Evolutionary conservation across 2,329 filamentous ascomycete species (phyloP).

Genomic region (Venturia aucupariae): DNA sequence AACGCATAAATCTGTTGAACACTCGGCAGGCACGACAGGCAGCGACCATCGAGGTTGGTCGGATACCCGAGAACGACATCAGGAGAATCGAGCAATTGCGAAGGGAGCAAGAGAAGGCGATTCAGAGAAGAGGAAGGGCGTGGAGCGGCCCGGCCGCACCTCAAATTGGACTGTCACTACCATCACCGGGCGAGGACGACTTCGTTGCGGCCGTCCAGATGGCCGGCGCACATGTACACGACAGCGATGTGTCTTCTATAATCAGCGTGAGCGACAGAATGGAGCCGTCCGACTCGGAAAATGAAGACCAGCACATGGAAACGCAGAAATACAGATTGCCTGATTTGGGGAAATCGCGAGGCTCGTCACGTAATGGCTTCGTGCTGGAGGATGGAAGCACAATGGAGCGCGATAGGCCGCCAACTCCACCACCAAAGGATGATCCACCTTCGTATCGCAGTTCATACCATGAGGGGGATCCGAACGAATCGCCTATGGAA

Average conservation of each 20-base stretch:
- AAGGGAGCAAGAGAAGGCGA: slow-evolving; percentile 30
- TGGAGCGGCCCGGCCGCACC: slow-evolving; percentile 49
- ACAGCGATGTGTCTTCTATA: slow-evolving; percentile 39
- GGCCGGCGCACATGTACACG: slow-evolving; percentile 29
- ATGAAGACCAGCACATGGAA: slow-evolving; percentile 51
- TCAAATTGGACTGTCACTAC: not conserved
- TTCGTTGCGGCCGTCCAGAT: slow-evolving; percentile 9
- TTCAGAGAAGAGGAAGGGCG: slow-evolving; percentile 59
- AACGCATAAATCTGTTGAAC: slow-evolving; percentile 34
- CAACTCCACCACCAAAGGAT: slow-evolving; percentile 46
- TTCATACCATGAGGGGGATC: slow-evolving; percentile 10
- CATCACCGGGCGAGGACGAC: not conserved
- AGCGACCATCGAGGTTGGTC: slow-evolving; percentile 47
- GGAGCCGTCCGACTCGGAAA: slow-evolving; percentile 42
- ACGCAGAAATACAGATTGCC: slow-evolving; percentile 66
- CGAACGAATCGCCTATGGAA: not conserved
- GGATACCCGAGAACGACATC: slow-evolving; percentile 61
- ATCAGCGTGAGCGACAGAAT: slow-evolving; percentile 47
- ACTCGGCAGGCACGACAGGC: slow-evolving; percentile 21
- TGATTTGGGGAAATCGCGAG: slow-evolving; percentile 42
- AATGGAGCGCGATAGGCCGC: slow-evolving; percentile 20
- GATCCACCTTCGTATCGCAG: not conserved
- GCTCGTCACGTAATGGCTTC: slow-evolving; percentile 11
- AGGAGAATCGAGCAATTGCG: slow-evolving; percentile 60
- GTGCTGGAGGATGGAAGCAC: slow-evolving; percentile 12